Base-by-base conservation (phyloP, 139 green algal genomes). In the Picocystis salinarum region DNA sequence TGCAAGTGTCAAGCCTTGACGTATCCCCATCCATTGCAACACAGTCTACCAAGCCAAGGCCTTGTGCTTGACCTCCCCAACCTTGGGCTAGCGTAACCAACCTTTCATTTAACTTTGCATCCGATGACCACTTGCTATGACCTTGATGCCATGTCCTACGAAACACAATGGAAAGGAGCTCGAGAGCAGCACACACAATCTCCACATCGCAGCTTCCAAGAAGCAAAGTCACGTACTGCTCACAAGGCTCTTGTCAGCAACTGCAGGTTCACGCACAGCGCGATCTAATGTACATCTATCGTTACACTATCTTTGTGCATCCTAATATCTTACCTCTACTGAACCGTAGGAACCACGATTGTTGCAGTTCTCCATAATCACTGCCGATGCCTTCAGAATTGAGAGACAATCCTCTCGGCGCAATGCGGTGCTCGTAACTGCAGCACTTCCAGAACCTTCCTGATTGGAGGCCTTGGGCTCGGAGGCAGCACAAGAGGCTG, bases 321-420 rank as follows among this genome's bases (percentile, higher is more conserved):
- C 18, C 41, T 13, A 55, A 3, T 7, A 0, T 19, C 63, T 51
- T 37, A 93, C 81, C 59, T 93, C 82, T n/a, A 68, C 62, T 1
- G 79, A 92, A 6, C 62, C 50, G 55, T 93, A 94, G 29, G 84
- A 49, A 34, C 88, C 68, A 55, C 89, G 91, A 66, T 90, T 94
- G 44, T 46, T 68, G 67, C 79, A 86, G 42, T 91, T 84, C 31
- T 94, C 83, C 33, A 94, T 56, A 5, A 94, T 67, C 2, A 64
- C 39, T 4, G 56, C 31, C 18, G 79, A 82, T 12, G 73, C 69
- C 9, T 58, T 58, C 46, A 94, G 60, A 1, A 91, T 53, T 2
- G 73, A 53, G 5, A 90, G 28, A 33, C 74, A 44, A 2, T 37
- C 58, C 6, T 54, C 52, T 4, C 49, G 46, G 1, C 79, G 74